phyloP scores from a whole-genome alignment of 371 early-diverging fungal genomes.

The Fennellomyces sp. region DNA sequence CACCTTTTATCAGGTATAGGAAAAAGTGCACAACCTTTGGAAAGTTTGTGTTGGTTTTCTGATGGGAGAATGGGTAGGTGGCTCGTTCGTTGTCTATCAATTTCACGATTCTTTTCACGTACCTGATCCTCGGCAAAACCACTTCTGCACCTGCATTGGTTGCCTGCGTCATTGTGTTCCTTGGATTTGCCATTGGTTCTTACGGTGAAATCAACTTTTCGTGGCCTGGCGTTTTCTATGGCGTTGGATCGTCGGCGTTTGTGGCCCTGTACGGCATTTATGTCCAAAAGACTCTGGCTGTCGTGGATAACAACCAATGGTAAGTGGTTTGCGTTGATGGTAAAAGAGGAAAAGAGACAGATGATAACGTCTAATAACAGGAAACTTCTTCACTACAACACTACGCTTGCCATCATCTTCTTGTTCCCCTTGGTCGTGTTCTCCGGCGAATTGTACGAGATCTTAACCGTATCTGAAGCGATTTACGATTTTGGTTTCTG shows the following conservation, averaged over 20 bases:
- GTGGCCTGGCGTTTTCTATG: slow-evolving; percentile 69
- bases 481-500: slow-evolving; percentile 65
- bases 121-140: slow-evolving; percentile 59
- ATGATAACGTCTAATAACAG: slow-evolving; percentile 21
- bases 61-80: slow-evolving; percentile 53
- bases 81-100: slow-evolving; percentile 74
- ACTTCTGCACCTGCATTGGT: slow-evolving; percentile 60
- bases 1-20: slow-evolving; percentile 69
- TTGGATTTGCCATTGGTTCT: slow-evolving; percentile 74
- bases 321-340: slow-evolving; percentile 18
- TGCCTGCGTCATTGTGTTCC: slow-evolving; percentile 67
- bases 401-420: slow-evolving; percentile 65
- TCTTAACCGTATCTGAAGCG: slow-evolving; percentile 36
- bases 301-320: slow-evolving; percentile 78
- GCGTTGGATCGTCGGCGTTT: slow-evolving; percentile 72
- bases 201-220: slow-evolving; percentile 76
- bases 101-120: slow-evolving; percentile 75
- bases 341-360: neutral
- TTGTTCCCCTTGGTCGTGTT: slow-evolving; percentile 62
- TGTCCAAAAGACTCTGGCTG: slow-evolving; percentile 69
- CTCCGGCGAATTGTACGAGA: slow-evolving; percentile 65
- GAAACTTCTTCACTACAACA: slow-evolving; percentile 75
- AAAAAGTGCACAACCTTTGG: too few species aligned
- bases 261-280: slow-evolving; percentile 78
- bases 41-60: too few species aligned